Evolutionary conservation across 1,284 basidiomycete species (phyloP).

Genomic region (Sporisorium sorghi): DNA sequence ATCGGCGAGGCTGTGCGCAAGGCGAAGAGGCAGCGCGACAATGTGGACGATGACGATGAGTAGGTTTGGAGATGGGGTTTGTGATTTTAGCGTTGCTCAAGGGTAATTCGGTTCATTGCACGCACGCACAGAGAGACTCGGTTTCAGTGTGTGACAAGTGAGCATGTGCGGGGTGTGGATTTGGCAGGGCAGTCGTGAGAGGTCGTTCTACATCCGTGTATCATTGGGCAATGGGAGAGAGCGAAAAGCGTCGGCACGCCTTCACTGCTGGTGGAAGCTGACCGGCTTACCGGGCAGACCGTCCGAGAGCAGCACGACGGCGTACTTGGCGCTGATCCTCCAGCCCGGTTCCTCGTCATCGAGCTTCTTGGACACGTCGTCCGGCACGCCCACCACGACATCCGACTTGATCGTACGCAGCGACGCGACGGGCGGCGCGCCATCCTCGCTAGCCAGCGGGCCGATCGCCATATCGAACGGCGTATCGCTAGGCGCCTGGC

Average conservation of each 20-base stretch:
- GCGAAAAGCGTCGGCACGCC: too few species aligned
- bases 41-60: constrained; percentile 39
- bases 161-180: too few species aligned
- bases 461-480: constrained; percentile 93
- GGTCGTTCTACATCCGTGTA: constrained; percentile 3
- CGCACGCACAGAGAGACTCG: too few species aligned
- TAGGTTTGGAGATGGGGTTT: neutral
- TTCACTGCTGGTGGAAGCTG: constrained; percentile 42
- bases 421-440: constrained; percentile 80
- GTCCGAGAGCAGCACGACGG: constrained; percentile 67
- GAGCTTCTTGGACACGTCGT: constrained; percentile 76
- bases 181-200: neutral
- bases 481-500: constrained; percentile 82
- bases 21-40: constrained; percentile 24
- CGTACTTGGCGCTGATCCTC: constrained; percentile 84
- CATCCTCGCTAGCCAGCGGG: constrained; percentile 87
- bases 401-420: constrained; percentile 68
- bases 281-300: constrained; percentile 51
- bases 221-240: neutral
- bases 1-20: constrained; percentile 42
- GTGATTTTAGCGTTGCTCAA: neutral
- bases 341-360: constrained; percentile 80
- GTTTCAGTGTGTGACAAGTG: too few species aligned
- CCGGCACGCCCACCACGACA: constrained; percentile 83
- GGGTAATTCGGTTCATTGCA: neutral